Percentiles rank a stretch among this genome's conserved stretches.
phyloP scores from a whole-genome alignment of 805 yeast genomes.

The Zygosaccharomyces gambellarensis region DNA sequence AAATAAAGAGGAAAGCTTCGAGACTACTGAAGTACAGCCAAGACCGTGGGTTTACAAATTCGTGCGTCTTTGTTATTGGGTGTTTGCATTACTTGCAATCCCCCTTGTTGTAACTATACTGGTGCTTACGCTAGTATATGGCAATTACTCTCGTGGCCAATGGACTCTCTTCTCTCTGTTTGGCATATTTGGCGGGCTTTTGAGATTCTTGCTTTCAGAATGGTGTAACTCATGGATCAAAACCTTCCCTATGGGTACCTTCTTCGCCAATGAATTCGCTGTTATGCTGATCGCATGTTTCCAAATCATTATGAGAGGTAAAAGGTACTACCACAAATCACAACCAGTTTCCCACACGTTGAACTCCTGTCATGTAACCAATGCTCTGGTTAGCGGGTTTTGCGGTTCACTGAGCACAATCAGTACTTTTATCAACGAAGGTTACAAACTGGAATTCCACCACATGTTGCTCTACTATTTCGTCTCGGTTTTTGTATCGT shows the following conservation, averaged over 20 bases:
- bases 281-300: slow-evolving; percentile 20
- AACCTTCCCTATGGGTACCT: slow-evolving; percentile 55
- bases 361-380: slow-evolving; percentile 46
- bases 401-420: slow-evolving; percentile 72
- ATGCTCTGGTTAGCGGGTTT: slow-evolving; percentile 58
- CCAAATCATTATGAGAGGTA: slow-evolving; percentile 39
- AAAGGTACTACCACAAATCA: slow-evolving; percentile 18
- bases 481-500: slow-evolving; percentile 45
- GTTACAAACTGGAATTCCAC: slow-evolving; percentile 37
- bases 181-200: slow-evolving; percentile 65
- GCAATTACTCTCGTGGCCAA: slow-evolving; percentile 45
- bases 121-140: slow-evolving; percentile 31
- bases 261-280: slow-evolving; percentile 45
- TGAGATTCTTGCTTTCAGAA: slow-evolving; percentile 52
- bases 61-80: slow-evolving; percentile 7
- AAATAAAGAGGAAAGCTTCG: slow-evolving; percentile 6
- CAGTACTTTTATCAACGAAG: slow-evolving; percentile 72
- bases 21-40: slow-evolving; percentile 3
- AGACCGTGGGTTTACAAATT: slow-evolving; percentile 1
- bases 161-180: slow-evolving; percentile 69
- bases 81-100: slow-evolving; percentile 8
- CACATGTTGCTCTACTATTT: slow-evolving; percentile 49
- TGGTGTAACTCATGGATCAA: slow-evolving; percentile 40
- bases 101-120: slow-evolving; percentile 28
- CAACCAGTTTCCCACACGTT: slow-evolving; percentile 31